Evolutionary conservation across 2,329 filamentous ascomycete species (phyloP).

Genomic region (Cytospora paraplurivora): DNA sequence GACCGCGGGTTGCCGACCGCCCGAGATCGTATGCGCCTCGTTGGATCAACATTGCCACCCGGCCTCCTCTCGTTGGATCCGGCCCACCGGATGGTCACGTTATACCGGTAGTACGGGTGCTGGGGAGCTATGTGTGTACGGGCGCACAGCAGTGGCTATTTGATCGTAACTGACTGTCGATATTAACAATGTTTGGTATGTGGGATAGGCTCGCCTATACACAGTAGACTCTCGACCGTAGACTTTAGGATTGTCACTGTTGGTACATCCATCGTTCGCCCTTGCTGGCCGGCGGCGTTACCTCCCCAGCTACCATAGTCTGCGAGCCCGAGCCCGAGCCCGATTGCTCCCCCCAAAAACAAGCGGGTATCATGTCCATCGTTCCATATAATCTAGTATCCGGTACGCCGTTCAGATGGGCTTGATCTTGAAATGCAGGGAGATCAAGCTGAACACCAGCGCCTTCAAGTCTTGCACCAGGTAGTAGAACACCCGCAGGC

Average conservation of each 20-base stretch:
- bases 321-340: not conserved
- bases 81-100: too few relatives aligned
- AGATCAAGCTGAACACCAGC: constrained; percentile 92
- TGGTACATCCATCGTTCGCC: not conserved
- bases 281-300: not conserved
- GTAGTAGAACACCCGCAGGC: constrained; percentile 96
- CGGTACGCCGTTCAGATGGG: constrained; percentile 56
- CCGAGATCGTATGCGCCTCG: not conserved
- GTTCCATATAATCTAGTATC: not conserved
- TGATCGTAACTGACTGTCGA: not conserved
- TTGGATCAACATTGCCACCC: not conserved
- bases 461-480: constrained; percentile 97
- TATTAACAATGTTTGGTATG: not conserved
- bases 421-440: constrained; percentile 96
- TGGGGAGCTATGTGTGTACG: not conserved
- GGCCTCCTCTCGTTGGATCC: too few relatives aligned
- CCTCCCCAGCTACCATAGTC: not conserved
- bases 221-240: constrained; percentile 1
- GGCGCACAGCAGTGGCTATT: not conserved
- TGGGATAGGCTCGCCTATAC: constrained; percentile 1
- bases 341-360: constrained; percentile 3
- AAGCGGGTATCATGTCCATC: constrained; percentile 22
- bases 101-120: not conserved
- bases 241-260: not conserved
- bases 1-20: not conserved